A percentile compares a stretch with the other conserved stretches of the same genome.
Conservation (phyloP, 805 yeast genomes). For the Kodamaea kakaduensis region DNA sequence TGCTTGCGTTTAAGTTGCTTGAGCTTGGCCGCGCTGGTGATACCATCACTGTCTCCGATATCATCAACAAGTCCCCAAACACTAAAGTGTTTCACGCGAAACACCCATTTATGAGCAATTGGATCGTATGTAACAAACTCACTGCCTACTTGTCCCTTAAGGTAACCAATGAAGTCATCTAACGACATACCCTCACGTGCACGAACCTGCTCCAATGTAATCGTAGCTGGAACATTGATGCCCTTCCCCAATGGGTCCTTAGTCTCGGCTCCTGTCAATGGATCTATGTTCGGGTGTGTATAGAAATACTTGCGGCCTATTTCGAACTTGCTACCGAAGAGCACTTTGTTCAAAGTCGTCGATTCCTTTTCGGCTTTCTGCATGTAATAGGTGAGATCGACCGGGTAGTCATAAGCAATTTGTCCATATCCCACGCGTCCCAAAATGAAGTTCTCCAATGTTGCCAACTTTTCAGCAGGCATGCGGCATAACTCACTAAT, state of each 20-base stretch:
- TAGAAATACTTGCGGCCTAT: slow-evolving; percentile 30
- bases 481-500: slow-evolving; percentile 44
- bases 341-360: slow-evolving; percentile 40
- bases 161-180: slow-evolving; percentile 44
- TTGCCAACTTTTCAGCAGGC: slow-evolving; percentile 45
- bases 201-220: slow-evolving; percentile 58
- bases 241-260: slow-evolving; percentile 68
- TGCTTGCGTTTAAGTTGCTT: slow-evolving; percentile 29
- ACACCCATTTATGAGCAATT: slow-evolving; percentile 69
- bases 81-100: slow-evolving; percentile 86
- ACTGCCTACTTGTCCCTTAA: slow-evolving; percentile 61
- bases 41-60: slow-evolving; percentile 38
- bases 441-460: slow-evolving; percentile 59
- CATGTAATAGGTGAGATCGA: slow-evolving; percentile 58
- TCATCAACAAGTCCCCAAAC: slow-evolving; percentile 87
- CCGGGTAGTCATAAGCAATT: slow-evolving; percentile 61
- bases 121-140: slow-evolving; percentile 79
- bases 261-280: slow-evolving; percentile 32
- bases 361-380: slow-evolving; percentile 31
- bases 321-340: slow-evolving; percentile 28
- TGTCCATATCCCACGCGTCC: slow-evolving; percentile 70
- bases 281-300: slow-evolving; percentile 7
- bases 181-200: slow-evolving; percentile 47
- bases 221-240: slow-evolving; percentile 71
- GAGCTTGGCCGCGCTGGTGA: slow-evolving; percentile 28